Evolutionary conservation across 108 stramenopile genomes (phyloP).

Genomic region (Cyclotella sp.): DNA sequence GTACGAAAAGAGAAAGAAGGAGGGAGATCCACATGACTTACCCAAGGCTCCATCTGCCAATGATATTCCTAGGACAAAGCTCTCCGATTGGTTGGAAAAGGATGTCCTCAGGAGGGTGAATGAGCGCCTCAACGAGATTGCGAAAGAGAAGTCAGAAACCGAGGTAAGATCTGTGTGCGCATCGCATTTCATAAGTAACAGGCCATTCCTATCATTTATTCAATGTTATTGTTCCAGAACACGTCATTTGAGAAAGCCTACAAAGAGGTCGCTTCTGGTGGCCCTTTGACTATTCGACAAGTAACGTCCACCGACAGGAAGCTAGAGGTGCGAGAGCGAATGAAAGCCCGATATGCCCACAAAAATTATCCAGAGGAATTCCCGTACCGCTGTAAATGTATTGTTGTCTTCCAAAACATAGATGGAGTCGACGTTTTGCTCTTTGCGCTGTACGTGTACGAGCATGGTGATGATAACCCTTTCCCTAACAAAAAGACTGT

Average conservation of each 20-base stretch:
- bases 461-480: constrained; percentile 91
- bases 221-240: constrained; percentile 48
- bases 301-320: constrained; percentile 89
- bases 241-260: constrained; percentile 74
- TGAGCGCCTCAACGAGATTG: constrained; percentile 62
- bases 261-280: constrained; percentile 59
- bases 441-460: constrained; percentile 93
- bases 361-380: constrained; percentile 94
- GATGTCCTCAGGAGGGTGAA: constrained; percentile 66
- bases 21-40: constrained; percentile 27
- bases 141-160: constrained; percentile 69
- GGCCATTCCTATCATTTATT: constrained; percentile 5
- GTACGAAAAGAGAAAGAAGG: constrained; percentile 71
- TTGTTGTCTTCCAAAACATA: constrained; percentile 92
- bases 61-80: constrained; percentile 85
- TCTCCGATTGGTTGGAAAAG: constrained; percentile 84
- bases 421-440: constrained; percentile 93
- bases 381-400: constrained; percentile 90
- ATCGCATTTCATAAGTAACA: not conserved
- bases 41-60: constrained; percentile 73
- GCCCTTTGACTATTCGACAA: constrained; percentile 84
- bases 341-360: constrained; percentile 87
- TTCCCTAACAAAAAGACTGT: constrained; percentile 88
- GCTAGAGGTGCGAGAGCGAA: constrained; percentile 83
- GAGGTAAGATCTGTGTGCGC: constrained; percentile 64